Evolutionary conservation across 169 alveolate species (phyloP), one percentile per base, ranked within the genome.

Genomic region (Ichthyophthirius multifiliis): DNA sequence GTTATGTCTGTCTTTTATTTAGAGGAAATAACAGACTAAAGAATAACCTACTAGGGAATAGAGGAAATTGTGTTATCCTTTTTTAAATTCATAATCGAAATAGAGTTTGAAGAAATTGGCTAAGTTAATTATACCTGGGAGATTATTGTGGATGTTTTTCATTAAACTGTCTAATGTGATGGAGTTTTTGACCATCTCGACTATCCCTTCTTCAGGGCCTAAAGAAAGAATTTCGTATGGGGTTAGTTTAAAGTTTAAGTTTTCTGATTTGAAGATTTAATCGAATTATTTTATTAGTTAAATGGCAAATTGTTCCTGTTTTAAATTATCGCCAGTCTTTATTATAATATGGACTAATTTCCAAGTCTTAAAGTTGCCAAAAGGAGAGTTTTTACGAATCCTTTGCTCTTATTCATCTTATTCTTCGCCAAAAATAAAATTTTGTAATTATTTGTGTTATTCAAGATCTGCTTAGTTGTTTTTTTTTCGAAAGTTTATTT

Each of bases 1-100:
- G 87, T 92, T 94, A 65, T 94, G 98, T 74, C 98, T 90, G 74
- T 94, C 98, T 83, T 93, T 94, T 23, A 94, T 89, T 80, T 93
- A 89, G 15, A 94, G 78, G 18, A 94, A 82, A 82, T 90, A 92
- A 83, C 98, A 94, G 4, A 94, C 90, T 30, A 91, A 43, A 27
- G 95, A 89, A 83, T 94, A 94, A 1, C 95, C 96, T 34, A 96
- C 96, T 43, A 94, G n/a, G 32, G 89, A 43, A 83, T 65, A 32
- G 55, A 77, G 75, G 67, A 87, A 48, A 34, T 76, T 76, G n/a
- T 43, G 31, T 23, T 62, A 34, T 37, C 76, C 83, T 5, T 48
- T n/a, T 3, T 13, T 35, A 2, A 55, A 16, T 27, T 76, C 27
- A 0, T 39, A 1, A 16, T 47, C 43, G 35, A 23, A 76, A 43